Conservation (phyloP, 2,329 filamentous ascomycete genomes). For the Fusarium verticillioides region DNA sequence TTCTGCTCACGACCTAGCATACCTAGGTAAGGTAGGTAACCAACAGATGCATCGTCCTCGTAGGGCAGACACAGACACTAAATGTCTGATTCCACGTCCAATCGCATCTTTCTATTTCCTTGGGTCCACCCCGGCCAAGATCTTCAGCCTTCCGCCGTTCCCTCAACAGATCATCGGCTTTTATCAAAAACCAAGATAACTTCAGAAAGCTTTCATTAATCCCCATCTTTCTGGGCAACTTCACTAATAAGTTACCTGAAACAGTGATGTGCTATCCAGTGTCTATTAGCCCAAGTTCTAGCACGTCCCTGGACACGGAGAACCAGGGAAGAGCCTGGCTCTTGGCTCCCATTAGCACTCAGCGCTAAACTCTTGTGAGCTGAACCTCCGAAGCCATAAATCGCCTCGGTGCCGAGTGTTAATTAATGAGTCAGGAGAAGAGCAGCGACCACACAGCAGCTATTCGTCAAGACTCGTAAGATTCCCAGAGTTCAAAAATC, state of each 20-base stretch:
- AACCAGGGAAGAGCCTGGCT: constrained; percentile 23
- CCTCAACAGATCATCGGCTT: neutral
- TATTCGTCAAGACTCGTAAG: constrained; percentile 5
- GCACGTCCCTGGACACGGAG: constrained; percentile 1
- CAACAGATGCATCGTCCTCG: neutral
- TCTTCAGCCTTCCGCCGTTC: constrained; percentile 9
- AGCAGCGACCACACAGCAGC: neutral
- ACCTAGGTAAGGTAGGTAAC: neutral
- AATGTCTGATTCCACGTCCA: neutral
- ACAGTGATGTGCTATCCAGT: constrained; percentile 12
- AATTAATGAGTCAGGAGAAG: constrained; percentile 28
- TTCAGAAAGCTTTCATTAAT: constrained; percentile 17
- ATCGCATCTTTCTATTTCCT: constrained; percentile 16
- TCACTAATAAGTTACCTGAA: constrained; percentile 28
- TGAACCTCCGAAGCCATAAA: constrained; percentile 22
- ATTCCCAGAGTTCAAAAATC: neutral
- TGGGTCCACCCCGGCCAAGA: constrained; percentile 7
- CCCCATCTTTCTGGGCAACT: constrained; percentile 1
- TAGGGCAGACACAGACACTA: constrained; percentile 10
- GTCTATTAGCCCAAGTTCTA: constrained; percentile 8
- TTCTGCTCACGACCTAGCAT: neutral
- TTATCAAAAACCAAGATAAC: constrained; percentile 15
- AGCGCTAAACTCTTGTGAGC: constrained; percentile 32
- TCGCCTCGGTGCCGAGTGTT: constrained; percentile 11
- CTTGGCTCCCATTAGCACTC: constrained; percentile 4